Base-by-base conservation (phyloP, 805 yeast genomes). In the Dipodascopsis uninucleata region DNA sequence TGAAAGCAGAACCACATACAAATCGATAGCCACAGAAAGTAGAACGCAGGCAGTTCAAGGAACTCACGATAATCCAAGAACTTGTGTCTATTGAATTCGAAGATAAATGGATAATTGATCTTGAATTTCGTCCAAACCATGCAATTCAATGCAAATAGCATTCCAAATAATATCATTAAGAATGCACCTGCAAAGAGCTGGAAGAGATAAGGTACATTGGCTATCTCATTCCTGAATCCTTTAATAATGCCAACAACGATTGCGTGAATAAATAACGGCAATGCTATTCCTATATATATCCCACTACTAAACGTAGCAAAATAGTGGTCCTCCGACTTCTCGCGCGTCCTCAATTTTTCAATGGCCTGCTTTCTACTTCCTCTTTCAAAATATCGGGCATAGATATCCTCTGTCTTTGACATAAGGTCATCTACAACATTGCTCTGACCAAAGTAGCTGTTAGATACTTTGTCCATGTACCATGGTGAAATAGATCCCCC, bases 151-250 rank as follows among this genome's bases (percentile, higher is more conserved):
- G 81, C 80, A 60, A 89, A 81, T 2, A 86, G 66, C 20, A 81
- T 55, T 4, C 79, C 66, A 58, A 82, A 74, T n/a, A 89, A 53
- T 25, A 74, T 68, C 4, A 81, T 62, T 47, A 88, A 58, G 55
- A 87, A 75, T 63, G 87, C 88, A 1, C 97, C 97, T 6, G 82
- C 97, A 95, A 96, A 93, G 2, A 93, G 72, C 58, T 94, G 97
- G 31, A 90, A 63, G 44, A 90, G 59, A 47, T 67, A 81, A 34
- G 63, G 67, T 0, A 81, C 84, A 49, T 81, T 83, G 0, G 78
- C 77, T 2, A 77, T 61, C 1, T 60, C 61, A 0, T 72, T 69
- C 4, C 33, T 22, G 5, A 44, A 7, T 2, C 35, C 41, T 3
- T 45, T 49, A 16, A 61, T 44, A 8, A 81, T 64, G 0, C 81